Evolutionary conservation across 345 rosid genomes (phyloP).

Genomic region (Eucalyptus cladocalyx): DNA sequence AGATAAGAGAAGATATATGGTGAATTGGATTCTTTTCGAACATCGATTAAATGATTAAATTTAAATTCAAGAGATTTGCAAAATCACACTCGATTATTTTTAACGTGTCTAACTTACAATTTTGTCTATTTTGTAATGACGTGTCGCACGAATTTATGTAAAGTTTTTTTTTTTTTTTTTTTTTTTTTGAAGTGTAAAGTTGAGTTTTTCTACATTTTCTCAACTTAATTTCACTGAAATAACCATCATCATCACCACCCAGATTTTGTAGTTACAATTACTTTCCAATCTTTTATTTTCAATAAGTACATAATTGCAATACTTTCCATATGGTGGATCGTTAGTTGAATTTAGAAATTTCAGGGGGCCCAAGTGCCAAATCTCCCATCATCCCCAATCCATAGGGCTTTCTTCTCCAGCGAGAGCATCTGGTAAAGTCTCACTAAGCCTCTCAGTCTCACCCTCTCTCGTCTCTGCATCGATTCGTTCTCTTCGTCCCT

Average conservation of each 20-base stretch:
- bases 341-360: too few relatives aligned
- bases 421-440: not conserved
- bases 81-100: not conserved
- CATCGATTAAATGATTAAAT: not conserved
- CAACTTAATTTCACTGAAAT: too few relatives aligned
- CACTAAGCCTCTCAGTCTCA: not conserved
- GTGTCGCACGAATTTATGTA: fast-evolving
- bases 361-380: too few relatives aligned
- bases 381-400: too few relatives aligned
- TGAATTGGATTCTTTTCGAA: not conserved
- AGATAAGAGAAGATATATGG: not conserved
- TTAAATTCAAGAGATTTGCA: not conserved
- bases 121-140: not conserved
- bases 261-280: too few relatives aligned
- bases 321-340: too few relatives aligned
- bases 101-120: fast-evolving
- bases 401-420: not conserved
- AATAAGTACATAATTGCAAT: too few relatives aligned
- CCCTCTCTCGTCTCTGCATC: not conserved
- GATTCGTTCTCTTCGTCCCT: not conserved
- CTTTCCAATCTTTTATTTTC: too few relatives aligned
- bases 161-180: fast-evolving
- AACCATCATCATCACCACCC: too few relatives aligned
- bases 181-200: too few relatives aligned
- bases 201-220: too few relatives aligned